These are phyloP conservation scores for Candida ficus DNA, from an alignment of 805 yeast species.

Conservation along the genomic window DNA sequence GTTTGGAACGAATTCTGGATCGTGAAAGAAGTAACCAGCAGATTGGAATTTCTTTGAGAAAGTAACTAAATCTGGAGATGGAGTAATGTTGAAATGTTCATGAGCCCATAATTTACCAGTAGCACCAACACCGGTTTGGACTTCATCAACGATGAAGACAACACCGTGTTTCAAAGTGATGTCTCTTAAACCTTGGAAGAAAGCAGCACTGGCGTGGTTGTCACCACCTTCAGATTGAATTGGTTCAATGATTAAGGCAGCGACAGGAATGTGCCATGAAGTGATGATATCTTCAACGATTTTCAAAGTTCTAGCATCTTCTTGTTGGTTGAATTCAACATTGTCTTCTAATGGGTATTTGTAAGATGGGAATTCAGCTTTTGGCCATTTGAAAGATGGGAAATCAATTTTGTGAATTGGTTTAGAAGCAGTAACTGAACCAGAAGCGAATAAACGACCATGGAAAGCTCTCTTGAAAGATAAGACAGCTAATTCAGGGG, in stretches of 20 bases:
- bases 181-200: constrained; percentile 81
- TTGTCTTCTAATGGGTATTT: constrained; percentile 76
- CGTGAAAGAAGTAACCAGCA: constrained; percentile 81
- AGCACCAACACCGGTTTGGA: constrained; percentile 88
- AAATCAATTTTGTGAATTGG: constrained; percentile 90
- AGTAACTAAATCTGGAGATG: constrained; percentile 80
- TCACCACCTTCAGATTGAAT: constrained; percentile 92
- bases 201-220: constrained; percentile 72
- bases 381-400: constrained; percentile 96
- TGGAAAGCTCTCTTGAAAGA: constrained; percentile 91
- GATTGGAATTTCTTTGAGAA: constrained; percentile 87
- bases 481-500: constrained; percentile 79
- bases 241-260: constrained; percentile 88
- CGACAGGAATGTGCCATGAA: constrained; percentile 71
- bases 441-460: constrained; percentile 90
- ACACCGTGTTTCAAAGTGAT: constrained; percentile 66
- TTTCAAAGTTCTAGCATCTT: constrained; percentile 76
- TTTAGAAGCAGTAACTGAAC: constrained; percentile 87
- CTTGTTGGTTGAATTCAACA: constrained; percentile 58
- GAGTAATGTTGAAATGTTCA: constrained; percentile 71
- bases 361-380: constrained; percentile 84
- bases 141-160: constrained; percentile 77
- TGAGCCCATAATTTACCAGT: constrained; percentile 87
- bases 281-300: constrained; percentile 68
- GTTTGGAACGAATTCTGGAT: constrained; percentile 68